phyloP scores from a whole-genome alignment of 179 eudicot genomes.

The Carnegiea gigantea region DNA sequence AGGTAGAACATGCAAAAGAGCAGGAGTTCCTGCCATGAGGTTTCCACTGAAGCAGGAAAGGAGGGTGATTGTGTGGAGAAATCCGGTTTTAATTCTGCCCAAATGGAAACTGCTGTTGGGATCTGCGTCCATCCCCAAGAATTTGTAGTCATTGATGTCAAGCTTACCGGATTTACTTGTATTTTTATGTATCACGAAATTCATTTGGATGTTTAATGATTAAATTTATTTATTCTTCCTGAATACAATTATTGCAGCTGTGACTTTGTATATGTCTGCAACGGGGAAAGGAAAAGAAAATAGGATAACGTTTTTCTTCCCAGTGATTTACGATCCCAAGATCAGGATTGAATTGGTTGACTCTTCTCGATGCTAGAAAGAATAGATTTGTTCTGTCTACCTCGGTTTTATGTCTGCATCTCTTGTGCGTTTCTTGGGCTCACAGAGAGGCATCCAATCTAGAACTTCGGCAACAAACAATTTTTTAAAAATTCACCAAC shows the following conservation, averaged over 20 bases:
- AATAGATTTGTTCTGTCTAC: too few relatives aligned
- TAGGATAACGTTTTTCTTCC: slow-evolving; percentile 1
- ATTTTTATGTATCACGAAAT: slow-evolving; percentile 39
- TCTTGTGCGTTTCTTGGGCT: too few relatives aligned
- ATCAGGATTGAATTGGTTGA: background rate
- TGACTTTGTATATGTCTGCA: slow-evolving; percentile 31
- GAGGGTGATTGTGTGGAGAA: slow-evolving; percentile 22
- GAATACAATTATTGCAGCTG: slow-evolving; percentile 18
- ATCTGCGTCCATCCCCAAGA: slow-evolving; percentile 27
- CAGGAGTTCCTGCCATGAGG: slow-evolving; percentile 2
- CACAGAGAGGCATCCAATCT: too few relatives aligned
- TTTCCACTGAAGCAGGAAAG: slow-evolving; percentile 24
- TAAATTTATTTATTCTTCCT: slow-evolving; percentile 38
- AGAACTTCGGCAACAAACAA: too few relatives aligned
- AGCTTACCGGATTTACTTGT: slow-evolving; percentile 35
- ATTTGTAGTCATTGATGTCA: slow-evolving; percentile 52
- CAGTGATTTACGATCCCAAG: slow-evolving; percentile 6
- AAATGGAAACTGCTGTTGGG: slow-evolving; percentile 30
- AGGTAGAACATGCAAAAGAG: slow-evolving; percentile 19
- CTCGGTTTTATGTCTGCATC: too few relatives aligned
- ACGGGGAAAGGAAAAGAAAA: slow-evolving; percentile 16
- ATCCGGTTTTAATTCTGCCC: slow-evolving; percentile 27
- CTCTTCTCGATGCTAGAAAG: too few relatives aligned
- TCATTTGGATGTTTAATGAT: slow-evolving; percentile 38
- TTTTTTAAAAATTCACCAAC: too few relatives aligned